Base-by-base conservation (phyloP, 2,329 filamentous ascomycete species). In the Neophaeococcomyces aloes region DNA sequence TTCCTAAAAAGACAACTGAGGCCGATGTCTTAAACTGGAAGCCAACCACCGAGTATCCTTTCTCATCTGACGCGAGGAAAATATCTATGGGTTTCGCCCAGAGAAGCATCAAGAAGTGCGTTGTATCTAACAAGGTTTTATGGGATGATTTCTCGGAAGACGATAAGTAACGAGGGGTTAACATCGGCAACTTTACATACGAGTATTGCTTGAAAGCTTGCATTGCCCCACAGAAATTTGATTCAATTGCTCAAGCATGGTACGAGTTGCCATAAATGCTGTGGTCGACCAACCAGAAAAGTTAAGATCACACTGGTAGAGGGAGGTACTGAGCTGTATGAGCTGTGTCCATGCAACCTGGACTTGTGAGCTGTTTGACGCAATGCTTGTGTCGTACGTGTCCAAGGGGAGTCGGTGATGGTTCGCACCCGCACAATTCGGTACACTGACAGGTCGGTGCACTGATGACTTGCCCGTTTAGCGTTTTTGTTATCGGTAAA, bases 381-480 rank as follows among this genome's bases (percentile, higher is more conserved):
- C n/a, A n/a, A n/a, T n/a, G n/a, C n/a, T n/a, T n/a, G n/a, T n/a
- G n/a, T n/a, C n/a, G n/a, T n/a, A n/a, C 11, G 61, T 86, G 3
- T 69, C 79, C 2, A 71, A 75, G 18, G 69, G 17, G 74, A 79
- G n/a, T 68, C 74, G 33, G 72, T 77, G 1, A 75, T 86, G 56
- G 81, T 88, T 83, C 66, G 83, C 83, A 47, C 84, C 83, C 0
- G 75, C 77, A 23, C 78, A 87, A 50, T 89, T 94, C 53, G 86
- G 93, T 60, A 78, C 78, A 49, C 70, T 93, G 50, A 75, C 75
- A 0, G 82, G 91, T 36, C 76, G 70, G 0, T 76, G 91, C 60
- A 83, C 93, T 43, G 86, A 78, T 46, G 52, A 59, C 3, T 61
- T 78, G 2, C 73, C 72, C 51, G 44, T 42, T 33, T 43, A 82